Evolutionary conservation across 1,284 basidiomycete genomes (phyloP), one percentile per base, ranked within the genome.

Genomic region (Apiotrichum sp.): DNA sequence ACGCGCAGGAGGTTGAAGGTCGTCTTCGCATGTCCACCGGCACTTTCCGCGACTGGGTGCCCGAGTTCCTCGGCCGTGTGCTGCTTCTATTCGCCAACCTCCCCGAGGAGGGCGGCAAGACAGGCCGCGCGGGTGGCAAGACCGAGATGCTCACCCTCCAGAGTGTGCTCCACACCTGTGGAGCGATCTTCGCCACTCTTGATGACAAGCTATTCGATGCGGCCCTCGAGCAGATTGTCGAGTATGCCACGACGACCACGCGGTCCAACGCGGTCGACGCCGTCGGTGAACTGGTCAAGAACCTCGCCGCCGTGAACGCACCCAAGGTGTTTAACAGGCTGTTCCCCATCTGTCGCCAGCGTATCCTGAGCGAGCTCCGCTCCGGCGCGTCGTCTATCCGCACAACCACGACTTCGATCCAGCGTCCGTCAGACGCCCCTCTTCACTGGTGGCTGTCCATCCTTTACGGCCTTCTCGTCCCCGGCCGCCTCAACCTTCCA

Each of bases 371-470:
- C 49, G 95, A 98, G 72, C 77, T 98, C 47, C 87, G 84, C 62
- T 84, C 91, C 60, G 96, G 96, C 1, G 93, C 96, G 0, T 93
- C 91, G n/a, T 89, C 88, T 57, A 81, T 86, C 38, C 81, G 91
- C 34, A 97, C 91, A 7, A 98, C 93, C 2, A 86, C 86, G 3
- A 93, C 91, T 0, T 84, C 87, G 61, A 82, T 84, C 16, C 87
- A 90, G 0, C 81, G 89, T 2, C 84, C 90, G 4, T 89, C 89
- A 6, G 95, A 98, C 68, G 93, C 91, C 2, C 87, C 90, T 1
- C 78, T 98, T 52, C 93, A 97, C 73, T 98, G 93, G 91, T 93
- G 50, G 64, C 72, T 66, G 55, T 73, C 61, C 3, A 70, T 73
- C 44, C 49, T 73, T 39, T 66, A 67, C 53, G 69, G 70, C 29